Conservation (phyloP, 768 basidiomycete genomes). For the Pleurotus tuoliensis region DNA sequence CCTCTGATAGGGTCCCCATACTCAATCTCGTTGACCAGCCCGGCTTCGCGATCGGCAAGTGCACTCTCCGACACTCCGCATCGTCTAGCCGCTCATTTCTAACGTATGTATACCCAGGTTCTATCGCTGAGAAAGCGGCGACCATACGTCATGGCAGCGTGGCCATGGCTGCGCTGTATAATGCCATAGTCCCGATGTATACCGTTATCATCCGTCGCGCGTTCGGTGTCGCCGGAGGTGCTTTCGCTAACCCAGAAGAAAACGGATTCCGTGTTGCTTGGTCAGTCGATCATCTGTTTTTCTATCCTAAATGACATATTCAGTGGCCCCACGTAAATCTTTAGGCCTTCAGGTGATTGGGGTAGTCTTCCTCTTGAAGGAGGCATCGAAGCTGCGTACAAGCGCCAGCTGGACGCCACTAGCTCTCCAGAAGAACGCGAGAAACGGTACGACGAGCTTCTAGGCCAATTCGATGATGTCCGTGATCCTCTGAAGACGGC, state of each 20-base stretch:
- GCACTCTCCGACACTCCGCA: background rate
- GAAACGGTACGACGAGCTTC: slow-evolving; percentile 28
- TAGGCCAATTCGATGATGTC: slow-evolving; percentile 32
- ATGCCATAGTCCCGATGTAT: slow-evolving; percentile 32
- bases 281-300: slow-evolving; percentile 15
- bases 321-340: too few relatives aligned
- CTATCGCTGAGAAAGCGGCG: slow-evolving; percentile 31
- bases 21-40: slow-evolving; percentile 39
- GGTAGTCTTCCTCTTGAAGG: slow-evolving; percentile 38
- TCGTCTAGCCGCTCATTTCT: too few relatives aligned
- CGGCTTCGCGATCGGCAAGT: slow-evolving; percentile 33
- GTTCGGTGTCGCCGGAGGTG: slow-evolving; percentile 37
- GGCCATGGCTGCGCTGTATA: slow-evolving; percentile 32
- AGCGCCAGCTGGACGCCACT: slow-evolving; percentile 30
- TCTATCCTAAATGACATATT: too few relatives aligned
- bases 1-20: slow-evolving; percentile 26
- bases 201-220: slow-evolving; percentile 34
- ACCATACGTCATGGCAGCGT: slow-evolving; percentile 36
- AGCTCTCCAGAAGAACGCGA: slow-evolving; percentile 27
- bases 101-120: slow-evolving; percentile 15
- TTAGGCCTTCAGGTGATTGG: slow-evolving; percentile 40
- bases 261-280: slow-evolving; percentile 31
- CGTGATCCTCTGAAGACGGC: slow-evolving; percentile 35
- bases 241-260: slow-evolving; percentile 33
- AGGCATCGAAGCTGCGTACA: slow-evolving; percentile 38